phyloP scores from a whole-genome alignment of 768 basidiomycete species.

The Austroboletus eburneus region DNA sequence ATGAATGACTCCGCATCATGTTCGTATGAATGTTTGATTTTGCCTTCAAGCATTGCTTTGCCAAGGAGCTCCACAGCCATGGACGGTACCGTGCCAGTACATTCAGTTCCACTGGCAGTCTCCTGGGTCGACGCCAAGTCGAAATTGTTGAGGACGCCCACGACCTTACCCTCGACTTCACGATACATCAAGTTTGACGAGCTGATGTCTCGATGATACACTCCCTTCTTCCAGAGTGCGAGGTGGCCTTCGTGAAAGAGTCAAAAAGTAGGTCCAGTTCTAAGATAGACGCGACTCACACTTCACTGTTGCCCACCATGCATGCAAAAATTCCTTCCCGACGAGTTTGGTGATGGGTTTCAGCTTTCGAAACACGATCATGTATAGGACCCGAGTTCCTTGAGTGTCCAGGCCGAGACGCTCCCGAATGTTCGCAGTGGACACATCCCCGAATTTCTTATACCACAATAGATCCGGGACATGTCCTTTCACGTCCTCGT shows the following conservation, averaged over 20 bases:
- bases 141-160: neutral
- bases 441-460: neutral
- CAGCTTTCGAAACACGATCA: too few species aligned
- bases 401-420: too few species aligned
- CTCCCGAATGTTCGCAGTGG: neutral
- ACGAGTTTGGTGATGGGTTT: too few species aligned
- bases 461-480: neutral
- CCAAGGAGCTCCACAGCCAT: neutral
- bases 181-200: too few species aligned
- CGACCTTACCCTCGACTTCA: neutral
- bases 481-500: neutral
- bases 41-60: too few species aligned
- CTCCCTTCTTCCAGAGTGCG: too few species aligned
- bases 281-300: neutral
- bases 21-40: neutral
- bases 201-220: too few species aligned
- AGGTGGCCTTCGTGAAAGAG: neutral
- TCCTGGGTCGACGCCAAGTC: neutral
- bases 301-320: neutral
- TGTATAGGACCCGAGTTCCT: too few species aligned
- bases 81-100: neutral
- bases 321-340: too few species aligned
- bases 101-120: neutral
- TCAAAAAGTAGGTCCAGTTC: neutral
- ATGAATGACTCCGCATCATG: neutral